Conservation (phyloP, 495 filamentous ascomycete genomes). For the Bacidia gigantensis region DNA sequence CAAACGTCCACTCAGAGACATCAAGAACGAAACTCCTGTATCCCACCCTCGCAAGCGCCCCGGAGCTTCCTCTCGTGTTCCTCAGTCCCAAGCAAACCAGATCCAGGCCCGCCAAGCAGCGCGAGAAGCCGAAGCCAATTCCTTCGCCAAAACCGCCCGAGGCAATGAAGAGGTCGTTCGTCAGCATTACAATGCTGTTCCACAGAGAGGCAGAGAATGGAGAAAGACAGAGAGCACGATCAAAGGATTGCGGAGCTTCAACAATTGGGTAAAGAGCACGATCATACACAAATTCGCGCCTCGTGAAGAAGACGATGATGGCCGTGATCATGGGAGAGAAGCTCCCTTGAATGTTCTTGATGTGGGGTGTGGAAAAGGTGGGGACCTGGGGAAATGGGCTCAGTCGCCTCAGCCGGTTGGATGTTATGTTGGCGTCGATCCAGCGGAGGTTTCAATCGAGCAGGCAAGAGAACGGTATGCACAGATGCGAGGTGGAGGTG, state of each 20-base stretch:
- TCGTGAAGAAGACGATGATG: constrained; percentile 45
- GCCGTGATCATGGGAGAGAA: constrained; percentile 28
- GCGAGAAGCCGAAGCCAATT: constrained; percentile 37
- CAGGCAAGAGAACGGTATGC: constrained; percentile 77
- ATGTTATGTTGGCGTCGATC: constrained; percentile 85
- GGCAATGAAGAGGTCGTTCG: constrained; percentile 74
- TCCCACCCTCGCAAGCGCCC: constrained; percentile 74
- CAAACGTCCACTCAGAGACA: constrained; percentile 5
- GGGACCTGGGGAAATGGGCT: constrained; percentile 92
- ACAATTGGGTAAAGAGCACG: constrained; percentile 97
- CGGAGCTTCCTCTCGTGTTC: constrained; percentile 65
- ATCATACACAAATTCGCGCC: constrained; percentile 94
- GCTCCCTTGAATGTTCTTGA: constrained; percentile 68
- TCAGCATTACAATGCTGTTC: constrained; percentile 93
- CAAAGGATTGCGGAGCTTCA: constrained; percentile 86
- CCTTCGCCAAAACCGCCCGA: constrained; percentile 26
- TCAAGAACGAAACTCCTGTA: constrained; percentile 10
- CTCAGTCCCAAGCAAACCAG: constrained; percentile 52
- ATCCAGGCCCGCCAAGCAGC: constrained; percentile 53
- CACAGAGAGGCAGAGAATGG: constrained; percentile 85
- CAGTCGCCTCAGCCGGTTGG: constrained; percentile 70
- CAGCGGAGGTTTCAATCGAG: constrained; percentile 77
- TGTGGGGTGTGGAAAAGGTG: constrained; percentile 92
- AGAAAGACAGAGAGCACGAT: constrained; percentile 83
- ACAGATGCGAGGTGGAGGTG: constrained; percentile 52